Evolutionary conservation across 2,329 filamentous ascomycete genomes (phyloP).

Genomic region (Trichoderma pleuroti): DNA sequence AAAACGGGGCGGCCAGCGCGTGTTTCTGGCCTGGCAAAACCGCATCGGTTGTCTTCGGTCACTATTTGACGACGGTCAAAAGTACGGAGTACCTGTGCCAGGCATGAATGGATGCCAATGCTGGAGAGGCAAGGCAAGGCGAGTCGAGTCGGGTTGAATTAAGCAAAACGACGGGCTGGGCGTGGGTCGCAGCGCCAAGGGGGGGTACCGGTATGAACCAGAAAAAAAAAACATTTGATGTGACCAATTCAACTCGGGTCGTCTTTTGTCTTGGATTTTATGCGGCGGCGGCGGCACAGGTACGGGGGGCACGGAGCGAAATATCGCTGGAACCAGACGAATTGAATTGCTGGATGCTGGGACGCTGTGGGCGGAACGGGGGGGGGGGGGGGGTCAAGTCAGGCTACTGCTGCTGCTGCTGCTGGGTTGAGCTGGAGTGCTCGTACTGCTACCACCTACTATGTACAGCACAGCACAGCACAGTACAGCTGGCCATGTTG

Average conservation of each 20-base stretch:
- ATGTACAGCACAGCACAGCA: background rate
- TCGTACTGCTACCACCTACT: background rate
- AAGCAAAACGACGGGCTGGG: background rate
- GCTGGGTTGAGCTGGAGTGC: too few species aligned
- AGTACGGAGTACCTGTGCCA: background rate
- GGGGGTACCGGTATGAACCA: conserved; percentile 5
- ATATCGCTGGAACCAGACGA: background rate
- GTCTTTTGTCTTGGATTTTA: background rate
- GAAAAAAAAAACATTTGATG: too few species aligned
- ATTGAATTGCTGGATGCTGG: background rate
- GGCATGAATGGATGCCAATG: background rate
- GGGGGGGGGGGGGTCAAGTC: background rate
- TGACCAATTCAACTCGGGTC: too few species aligned
- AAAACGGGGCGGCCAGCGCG: conserved; percentile 20
- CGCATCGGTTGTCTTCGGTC: background rate
- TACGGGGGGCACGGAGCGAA: conserved; percentile 9
- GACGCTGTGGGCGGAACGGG: background rate
- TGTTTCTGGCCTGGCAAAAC: conserved; percentile 8
- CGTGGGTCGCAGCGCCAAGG: conserved; percentile 1
- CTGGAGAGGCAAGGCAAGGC: background rate
- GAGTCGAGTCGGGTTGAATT: background rate
- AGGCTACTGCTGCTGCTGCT: background rate
- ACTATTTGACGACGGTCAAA: background rate
- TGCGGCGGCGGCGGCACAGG: conserved; percentile 13
- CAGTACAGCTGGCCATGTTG: background rate